Conservation (phyloP, 2,329 filamentous ascomycete genomes). For the Exophiala spinifera region DNA sequence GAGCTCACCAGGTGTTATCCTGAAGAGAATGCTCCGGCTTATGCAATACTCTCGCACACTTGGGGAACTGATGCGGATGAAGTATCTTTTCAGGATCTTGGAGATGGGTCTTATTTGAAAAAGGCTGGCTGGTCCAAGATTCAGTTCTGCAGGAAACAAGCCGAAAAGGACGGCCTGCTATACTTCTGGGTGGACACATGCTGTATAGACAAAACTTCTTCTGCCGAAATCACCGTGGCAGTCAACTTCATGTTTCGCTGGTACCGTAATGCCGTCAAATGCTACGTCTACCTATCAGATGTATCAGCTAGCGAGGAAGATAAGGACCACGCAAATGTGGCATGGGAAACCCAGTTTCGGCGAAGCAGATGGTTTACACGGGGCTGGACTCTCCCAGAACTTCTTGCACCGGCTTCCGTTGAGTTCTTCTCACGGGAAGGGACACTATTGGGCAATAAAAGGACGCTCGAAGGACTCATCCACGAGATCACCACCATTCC, state of each 20-base stretch:
- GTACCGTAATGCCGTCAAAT: slow-evolving; percentile 25
- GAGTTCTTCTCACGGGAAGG: not conserved
- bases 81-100: slow-evolving; percentile 26
- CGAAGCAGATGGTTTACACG: not conserved
- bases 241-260: slow-evolving; percentile 29
- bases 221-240: slow-evolving; percentile 9
- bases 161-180: slow-evolving; percentile 8
- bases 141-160: no score
- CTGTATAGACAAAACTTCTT: slow-evolving; percentile 17
- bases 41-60: slow-evolving; percentile 25
- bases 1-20: no score
- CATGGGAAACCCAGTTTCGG: not conserved
- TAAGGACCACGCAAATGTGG: not conserved
- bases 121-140: no score
- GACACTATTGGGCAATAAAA: not conserved
- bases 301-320: not conserved
- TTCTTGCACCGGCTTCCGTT: slow-evolving; percentile 27
- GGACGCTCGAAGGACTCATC: not conserved
- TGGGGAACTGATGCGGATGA: slow-evolving; percentile 27
- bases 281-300: slow-evolving; percentile 28
- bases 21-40: slow-evolving; percentile 13
- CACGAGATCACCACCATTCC: not conserved
- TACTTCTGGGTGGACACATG: slow-evolving; percentile 32
- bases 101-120: not conserved
- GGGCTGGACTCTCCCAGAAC: slow-evolving; percentile 16